Conservation (phyloP, 345 rosid genomes). For the Lepidium sativum region DNA sequence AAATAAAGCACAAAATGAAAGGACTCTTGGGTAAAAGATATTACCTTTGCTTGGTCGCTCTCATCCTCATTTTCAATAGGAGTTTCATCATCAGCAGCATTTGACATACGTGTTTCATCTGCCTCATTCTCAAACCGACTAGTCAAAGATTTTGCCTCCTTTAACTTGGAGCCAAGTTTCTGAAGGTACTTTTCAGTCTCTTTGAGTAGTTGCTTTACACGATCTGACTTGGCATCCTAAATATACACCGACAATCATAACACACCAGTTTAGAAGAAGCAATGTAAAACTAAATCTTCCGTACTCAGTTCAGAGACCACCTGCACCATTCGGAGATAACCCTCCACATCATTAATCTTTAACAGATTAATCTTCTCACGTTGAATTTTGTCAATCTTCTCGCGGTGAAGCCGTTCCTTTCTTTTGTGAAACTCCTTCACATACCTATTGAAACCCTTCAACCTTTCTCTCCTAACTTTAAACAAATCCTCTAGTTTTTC, state of each 20-base stretch:
- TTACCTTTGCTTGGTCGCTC: slow-evolving; percentile 84
- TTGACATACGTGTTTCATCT: slow-evolving; percentile 42
- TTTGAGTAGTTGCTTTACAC: slow-evolving; percentile 77
- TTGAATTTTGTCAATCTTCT: slow-evolving; percentile 91
- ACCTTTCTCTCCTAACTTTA: slow-evolving; percentile 80
- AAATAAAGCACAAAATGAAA: too few relatives aligned
- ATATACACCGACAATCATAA: neutral
- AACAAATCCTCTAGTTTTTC: slow-evolving; percentile 78
- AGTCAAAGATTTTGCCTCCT: slow-evolving; percentile 54
- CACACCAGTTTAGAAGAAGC: neutral
- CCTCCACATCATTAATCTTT: slow-evolving; percentile 95
- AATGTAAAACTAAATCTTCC: neutral
- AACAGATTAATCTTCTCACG: slow-evolving; percentile 91
- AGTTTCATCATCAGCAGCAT: slow-evolving; percentile 48
- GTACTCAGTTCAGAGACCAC: slow-evolving; percentile 32
- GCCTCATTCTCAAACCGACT: slow-evolving; percentile 53
- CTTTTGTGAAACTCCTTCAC: slow-evolving; percentile 89
- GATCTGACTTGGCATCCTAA: slow-evolving; percentile 92
- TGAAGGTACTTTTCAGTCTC: slow-evolving; percentile 93
- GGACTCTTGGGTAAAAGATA: neutral
- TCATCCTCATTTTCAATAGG: slow-evolving; percentile 74
- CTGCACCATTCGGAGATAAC: slow-evolving; percentile 94
- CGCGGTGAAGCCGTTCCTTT: slow-evolving; percentile 82
- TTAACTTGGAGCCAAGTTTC: slow-evolving; percentile 82
- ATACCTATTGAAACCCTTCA: slow-evolving; percentile 79